Conservation (phyloP, 169 alveolate species). For the Cryptosporidium sp. region DNA sequence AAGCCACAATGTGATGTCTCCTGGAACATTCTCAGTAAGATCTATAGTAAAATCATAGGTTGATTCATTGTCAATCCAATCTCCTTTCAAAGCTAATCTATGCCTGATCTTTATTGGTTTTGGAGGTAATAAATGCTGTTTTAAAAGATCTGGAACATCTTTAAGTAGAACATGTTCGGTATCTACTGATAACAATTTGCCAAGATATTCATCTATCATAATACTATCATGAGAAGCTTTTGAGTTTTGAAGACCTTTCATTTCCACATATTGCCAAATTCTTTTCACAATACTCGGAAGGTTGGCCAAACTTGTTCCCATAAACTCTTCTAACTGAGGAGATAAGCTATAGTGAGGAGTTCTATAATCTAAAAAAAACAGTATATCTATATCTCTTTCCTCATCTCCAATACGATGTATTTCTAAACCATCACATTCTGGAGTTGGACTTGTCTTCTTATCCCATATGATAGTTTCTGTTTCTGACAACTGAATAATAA, state of each 20-base stretch:
- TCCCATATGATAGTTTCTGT: slow-evolving; percentile 78
- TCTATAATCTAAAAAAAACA: slow-evolving; percentile 74
- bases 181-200: slow-evolving; percentile 7
- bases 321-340: slow-evolving; percentile 53
- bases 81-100: slow-evolving; percentile 44
- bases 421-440: slow-evolving; percentile 80
- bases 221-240: slow-evolving; percentile 57
- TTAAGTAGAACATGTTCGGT: slow-evolving; percentile 25
- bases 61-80: slow-evolving; percentile 74
- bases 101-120: slow-evolving; percentile 54
- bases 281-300: slow-evolving; percentile 73
- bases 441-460: slow-evolving; percentile 72
- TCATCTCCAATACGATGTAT: slow-evolving; percentile 76
- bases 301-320: slow-evolving; percentile 74
- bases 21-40: slow-evolving; percentile 69
- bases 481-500: slow-evolving; percentile 71
- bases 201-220: slow-evolving; percentile 22
- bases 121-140: slow-evolving; percentile 61
- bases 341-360: slow-evolving; percentile 77
- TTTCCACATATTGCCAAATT: slow-evolving; percentile 77
- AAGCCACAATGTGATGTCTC: slow-evolving; percentile 59
- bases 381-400: slow-evolving; percentile 74
- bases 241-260: slow-evolving; percentile 74
- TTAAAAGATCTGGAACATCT: slow-evolving; percentile 56
- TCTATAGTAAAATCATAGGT: slow-evolving; percentile 72